phyloP scores from a whole-genome alignment of 2,329 filamentous ascomycete species.

The Karstenula rhodostoma region DNA sequence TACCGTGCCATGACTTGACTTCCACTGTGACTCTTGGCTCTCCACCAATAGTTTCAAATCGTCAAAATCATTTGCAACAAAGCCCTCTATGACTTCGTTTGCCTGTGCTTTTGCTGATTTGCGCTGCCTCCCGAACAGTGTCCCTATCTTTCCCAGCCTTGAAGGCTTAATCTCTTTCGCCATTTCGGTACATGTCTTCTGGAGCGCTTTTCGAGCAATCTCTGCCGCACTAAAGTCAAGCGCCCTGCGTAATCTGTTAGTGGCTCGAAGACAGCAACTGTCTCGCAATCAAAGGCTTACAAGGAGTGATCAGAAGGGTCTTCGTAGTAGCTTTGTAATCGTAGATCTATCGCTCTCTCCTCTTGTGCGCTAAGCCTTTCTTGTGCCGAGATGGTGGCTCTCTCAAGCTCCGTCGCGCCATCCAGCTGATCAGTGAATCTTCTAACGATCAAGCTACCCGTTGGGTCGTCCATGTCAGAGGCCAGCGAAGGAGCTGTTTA shows the following conservation, averaged over 20 bases:
- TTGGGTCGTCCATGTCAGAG: not conserved
- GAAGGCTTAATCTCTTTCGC: conserved; percentile 9
- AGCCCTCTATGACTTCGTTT: conserved; percentile 8
- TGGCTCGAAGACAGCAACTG: not conserved
- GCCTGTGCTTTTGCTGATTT: conserved; percentile 1
- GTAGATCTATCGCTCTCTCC: not conserved
- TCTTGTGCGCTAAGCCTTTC: conserved; percentile 1
- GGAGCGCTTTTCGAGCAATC: not conserved
- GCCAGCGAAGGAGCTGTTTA: too few relatives aligned
- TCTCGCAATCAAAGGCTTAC: too few relatives aligned
- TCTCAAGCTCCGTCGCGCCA: conserved; percentile 9
- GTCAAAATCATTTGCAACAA: not conserved
- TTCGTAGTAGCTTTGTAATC: not conserved
- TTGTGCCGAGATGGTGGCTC: conserved; percentile 7
- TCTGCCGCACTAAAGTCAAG: conserved; percentile 8
- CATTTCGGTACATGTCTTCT: conserved; percentile 5
- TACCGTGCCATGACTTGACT: conserved; percentile 2
- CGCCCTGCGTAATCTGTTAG: not conserved
- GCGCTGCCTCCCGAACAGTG: not conserved
- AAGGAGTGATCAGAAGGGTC: too few relatives aligned
- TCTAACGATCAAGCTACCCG: not conserved
- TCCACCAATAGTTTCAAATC: conserved; percentile 2
- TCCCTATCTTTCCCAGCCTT: conserved; percentile 3
- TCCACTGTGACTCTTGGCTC: conserved; percentile 8
- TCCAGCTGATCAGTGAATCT: conserved; percentile 12